A percentile compares a stretch with the other conserved stretches of the same genome.
Conservation (phyloP, 2,329 filamentous ascomycete genomes). For the Botrytis squamosa region DNA sequence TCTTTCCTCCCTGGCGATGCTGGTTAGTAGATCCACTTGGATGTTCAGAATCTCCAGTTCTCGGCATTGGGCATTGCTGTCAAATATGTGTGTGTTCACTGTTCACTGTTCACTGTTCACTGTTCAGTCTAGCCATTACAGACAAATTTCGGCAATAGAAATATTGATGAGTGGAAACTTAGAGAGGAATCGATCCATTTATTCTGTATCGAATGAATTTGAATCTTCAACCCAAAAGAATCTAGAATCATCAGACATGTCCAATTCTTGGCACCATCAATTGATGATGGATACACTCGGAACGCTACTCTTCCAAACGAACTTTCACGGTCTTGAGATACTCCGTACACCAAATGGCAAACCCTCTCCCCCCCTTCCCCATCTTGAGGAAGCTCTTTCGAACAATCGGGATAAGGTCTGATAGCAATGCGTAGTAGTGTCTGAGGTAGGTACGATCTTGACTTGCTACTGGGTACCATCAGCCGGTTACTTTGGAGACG, state of each 20-base stretch:
- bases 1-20: not conserved
- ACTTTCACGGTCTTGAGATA: not conserved
- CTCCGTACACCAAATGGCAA: not conserved
- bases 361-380: not conserved
- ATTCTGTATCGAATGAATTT: not conserved
- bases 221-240: not conserved
- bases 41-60: not conserved
- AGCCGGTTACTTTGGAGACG: conserved; percentile 1
- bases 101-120: too few species aligned
- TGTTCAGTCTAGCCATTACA: not conserved
- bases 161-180: not conserved
- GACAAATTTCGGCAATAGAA: not conserved
- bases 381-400: not conserved
- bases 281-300: not conserved
- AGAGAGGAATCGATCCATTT: not conserved
- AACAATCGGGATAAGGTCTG: not conserved
- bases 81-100: not conserved
- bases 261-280: not conserved
- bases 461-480: not conserved
- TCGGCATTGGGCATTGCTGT: conserved; percentile 7
- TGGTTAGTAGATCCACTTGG: conserved; percentile 8
- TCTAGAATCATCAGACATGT: not conserved
- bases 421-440: not conserved
- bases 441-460: not conserved
- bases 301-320: not conserved